A percentile compares a stretch with the other conserved stretches of the same genome.
phyloP scores from a whole-genome alignment of 2,329 filamentous ascomycete genomes.

The Zasmidium angulare region DNA sequence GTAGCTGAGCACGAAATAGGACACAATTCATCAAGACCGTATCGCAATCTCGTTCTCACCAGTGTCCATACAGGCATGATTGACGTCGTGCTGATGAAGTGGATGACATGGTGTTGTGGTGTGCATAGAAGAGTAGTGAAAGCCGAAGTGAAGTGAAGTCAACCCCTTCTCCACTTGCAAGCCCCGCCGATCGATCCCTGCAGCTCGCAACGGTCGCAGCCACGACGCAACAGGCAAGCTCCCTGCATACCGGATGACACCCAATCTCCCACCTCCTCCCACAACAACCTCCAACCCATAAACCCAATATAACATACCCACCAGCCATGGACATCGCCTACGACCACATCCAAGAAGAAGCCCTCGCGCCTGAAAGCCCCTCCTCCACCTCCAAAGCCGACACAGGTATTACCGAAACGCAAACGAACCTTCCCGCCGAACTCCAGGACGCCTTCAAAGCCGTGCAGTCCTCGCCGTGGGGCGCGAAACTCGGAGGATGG shows the following conservation, averaged over 20 bases:
- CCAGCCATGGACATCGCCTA: slow-evolving; percentile 89
- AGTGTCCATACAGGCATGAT: no score
- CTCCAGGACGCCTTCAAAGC: slow-evolving; percentile 95
- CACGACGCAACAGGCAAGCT: not conserved
- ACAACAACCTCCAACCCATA: not conserved
- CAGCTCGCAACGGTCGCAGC: not conserved
- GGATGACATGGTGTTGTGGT: not conserved
- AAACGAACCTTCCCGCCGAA: slow-evolving; percentile 72
- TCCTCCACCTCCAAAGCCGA: slow-evolving; percentile 16
- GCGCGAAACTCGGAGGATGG: slow-evolving; percentile 80
- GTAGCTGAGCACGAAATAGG: no score
- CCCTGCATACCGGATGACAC: not conserved
- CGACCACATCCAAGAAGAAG: slow-evolving; percentile 90
- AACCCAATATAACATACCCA: not conserved
- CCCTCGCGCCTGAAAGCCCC: slow-evolving; percentile 55
- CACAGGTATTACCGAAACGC: slow-evolving; percentile 10
- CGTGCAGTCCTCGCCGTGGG: slow-evolving; percentile 89
- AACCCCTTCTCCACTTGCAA: not conserved
- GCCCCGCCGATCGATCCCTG: not conserved
- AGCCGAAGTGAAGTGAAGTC: slow-evolving; percentile 1
- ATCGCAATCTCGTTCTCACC: no score
- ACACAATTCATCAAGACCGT: no score
- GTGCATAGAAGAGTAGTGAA: not conserved
- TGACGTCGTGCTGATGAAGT: not conserved
- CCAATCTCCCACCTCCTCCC: not conserved